Evolutionary conservation across 1,284 basidiomycete species (phyloP).

Genomic region (Marasmius oreades): DNA sequence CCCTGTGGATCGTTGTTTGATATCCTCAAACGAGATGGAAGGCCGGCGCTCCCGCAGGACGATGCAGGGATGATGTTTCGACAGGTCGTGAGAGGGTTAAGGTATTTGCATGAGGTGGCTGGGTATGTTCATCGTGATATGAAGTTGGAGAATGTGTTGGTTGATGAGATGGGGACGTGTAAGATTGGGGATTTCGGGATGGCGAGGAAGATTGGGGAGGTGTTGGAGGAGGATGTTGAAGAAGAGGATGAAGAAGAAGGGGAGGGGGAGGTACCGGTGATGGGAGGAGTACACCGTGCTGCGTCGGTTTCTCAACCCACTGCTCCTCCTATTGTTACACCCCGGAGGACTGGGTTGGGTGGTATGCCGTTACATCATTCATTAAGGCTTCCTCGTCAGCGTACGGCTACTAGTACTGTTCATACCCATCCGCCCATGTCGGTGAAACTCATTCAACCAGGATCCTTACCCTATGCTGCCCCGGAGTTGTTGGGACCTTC

Average conservation of each 20-base stretch:
- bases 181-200: conserved; percentile 85
- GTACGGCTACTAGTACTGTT: conserved; percentile 54
- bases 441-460: conserved; percentile 57
- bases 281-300: conserved; percentile 30
- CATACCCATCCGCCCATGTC: conserved; percentile 19
- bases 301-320: conserved; percentile 28
- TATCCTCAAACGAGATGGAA: conserved; percentile 72
- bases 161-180: conserved; percentile 81
- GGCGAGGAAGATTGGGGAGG: conserved; percentile 58
- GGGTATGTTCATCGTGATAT: conserved; percentile 87
- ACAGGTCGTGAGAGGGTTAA: conserved; percentile 84
- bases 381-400: conserved; percentile 42
- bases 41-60: conserved; percentile 62
- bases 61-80: conserved; percentile 88
- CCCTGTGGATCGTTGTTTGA: conserved; percentile 85
- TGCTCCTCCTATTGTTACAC: conserved; percentile 17
- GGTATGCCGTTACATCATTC: conserved; percentile 22
- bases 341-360: conserved; percentile 18
- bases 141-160: conserved; percentile 95
- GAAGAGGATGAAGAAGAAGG: conserved; percentile 26
- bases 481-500: conserved; percentile 43
- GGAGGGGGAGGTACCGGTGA: conserved; percentile 19
- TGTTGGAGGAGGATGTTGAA: conserved; percentile 35
- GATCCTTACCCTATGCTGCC: conserved; percentile 87
- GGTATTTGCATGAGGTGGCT: conserved; percentile 81